Percentiles rank a stretch among this genome's conserved stretches.
Evolutionary conservation across 345 rosid species (phyloP).

Genomic region (Citrus inodora): DNA sequence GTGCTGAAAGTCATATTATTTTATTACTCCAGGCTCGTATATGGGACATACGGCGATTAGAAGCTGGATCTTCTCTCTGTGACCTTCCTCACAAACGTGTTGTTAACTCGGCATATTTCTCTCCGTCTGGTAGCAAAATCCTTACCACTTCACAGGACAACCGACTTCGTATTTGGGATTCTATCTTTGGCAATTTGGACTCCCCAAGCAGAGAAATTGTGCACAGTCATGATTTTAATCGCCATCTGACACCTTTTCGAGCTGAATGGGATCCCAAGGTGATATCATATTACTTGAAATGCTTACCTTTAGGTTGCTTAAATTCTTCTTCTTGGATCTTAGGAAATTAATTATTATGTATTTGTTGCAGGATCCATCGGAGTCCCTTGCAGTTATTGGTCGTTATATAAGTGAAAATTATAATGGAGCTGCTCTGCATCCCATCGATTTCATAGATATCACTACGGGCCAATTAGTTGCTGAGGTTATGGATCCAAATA

Average conservation of each 20-base stretch:
- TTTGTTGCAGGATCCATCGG: constrained; percentile 70
- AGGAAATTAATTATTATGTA: not conserved
- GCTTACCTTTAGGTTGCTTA: not conserved
- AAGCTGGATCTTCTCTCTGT: constrained; percentile 54
- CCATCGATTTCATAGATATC: constrained; percentile 83
- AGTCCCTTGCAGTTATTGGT: constrained; percentile 84
- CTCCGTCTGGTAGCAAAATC: constrained; percentile 88
- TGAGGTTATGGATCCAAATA: constrained; percentile 92
- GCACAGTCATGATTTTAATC: constrained; percentile 95
- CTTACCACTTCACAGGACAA: constrained; percentile 92
- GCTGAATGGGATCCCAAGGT: constrained; percentile 99
- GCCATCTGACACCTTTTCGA: constrained; percentile 87
- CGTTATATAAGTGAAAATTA: constrained; percentile 93
- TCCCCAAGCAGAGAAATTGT: constrained; percentile 94
- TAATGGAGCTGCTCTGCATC: constrained; percentile 86
- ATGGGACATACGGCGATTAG: constrained; percentile 86
- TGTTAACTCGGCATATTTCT: constrained; percentile 95
- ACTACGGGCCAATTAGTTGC: constrained; percentile 88
- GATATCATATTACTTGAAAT: constrained; percentile 2
- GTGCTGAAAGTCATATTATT: constrained; percentile 5
- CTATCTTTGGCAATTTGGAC: constrained; percentile 74
- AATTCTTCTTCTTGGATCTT: not conserved
- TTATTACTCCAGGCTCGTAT: constrained; percentile 68
- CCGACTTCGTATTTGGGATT: constrained; percentile 89
- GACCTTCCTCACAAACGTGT: constrained; percentile 78